Percentiles rank a stretch among this genome's conserved stretches.
Conservation (phyloP, 495 filamentous ascomycete species). For the Penicillium goetzii region DNA sequence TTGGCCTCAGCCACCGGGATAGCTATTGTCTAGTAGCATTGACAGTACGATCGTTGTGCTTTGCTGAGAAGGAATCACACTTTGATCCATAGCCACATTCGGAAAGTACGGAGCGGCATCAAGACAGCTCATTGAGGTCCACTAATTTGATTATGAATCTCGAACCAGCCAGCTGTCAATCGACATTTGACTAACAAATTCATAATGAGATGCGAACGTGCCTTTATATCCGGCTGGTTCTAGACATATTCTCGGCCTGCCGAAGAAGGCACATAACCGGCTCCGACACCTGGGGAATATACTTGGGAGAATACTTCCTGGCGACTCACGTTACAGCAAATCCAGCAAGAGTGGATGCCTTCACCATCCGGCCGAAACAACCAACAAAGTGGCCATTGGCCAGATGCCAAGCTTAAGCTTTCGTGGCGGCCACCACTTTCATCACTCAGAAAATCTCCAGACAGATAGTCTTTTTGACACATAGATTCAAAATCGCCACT, state of each 20-base stretch:
- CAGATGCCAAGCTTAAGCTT: constrained; percentile 17
- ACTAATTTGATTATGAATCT: neutral
- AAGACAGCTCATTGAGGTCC: neutral
- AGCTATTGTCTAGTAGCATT: neutral
- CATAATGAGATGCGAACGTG: neutral
- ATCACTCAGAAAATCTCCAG: constrained; percentile 11
- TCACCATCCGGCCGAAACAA: neutral
- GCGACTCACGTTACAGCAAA: neutral
- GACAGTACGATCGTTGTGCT: neutral
- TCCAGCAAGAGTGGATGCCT: neutral
- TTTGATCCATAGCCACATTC: neutral
- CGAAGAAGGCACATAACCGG: neutral
- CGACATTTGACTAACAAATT: neutral
- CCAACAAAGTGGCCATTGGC: neutral
- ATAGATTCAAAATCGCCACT: constrained; percentile 11
- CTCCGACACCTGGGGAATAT: neutral
- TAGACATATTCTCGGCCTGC: neutral
- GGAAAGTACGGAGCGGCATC: neutral
- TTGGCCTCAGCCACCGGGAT: neutral
- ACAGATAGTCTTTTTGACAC: neutral
- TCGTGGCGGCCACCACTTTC: constrained; percentile 23
- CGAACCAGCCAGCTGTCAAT: neutral
- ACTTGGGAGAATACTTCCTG: neutral
- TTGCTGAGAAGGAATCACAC: neutral
- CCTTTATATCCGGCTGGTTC: neutral